Base-by-base conservation (phyloP, 805 yeast species). In the Wickerhamiella sergipiensis region DNA sequence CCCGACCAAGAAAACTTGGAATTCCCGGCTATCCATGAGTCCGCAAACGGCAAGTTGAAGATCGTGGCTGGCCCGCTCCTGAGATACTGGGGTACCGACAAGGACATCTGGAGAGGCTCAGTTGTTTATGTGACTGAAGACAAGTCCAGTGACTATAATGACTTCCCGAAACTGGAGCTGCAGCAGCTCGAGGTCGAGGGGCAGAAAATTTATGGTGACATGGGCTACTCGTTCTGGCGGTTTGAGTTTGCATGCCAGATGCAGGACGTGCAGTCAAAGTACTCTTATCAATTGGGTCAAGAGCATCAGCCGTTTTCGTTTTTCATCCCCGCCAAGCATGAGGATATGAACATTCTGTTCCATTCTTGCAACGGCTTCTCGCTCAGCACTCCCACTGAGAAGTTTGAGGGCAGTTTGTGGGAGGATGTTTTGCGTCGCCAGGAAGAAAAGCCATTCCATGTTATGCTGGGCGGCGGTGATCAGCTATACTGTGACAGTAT, bases 381-480 rank as follows among this genome's bases (percentile, higher is more conserved):
- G 1, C 63, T 85, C 47, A 75, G 75, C 3, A 82, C 85, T 0
- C 83, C 81, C 50, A 80, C 95, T 1, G 60, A 69, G 0, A 65
- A 65, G 5, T 92, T 80, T 67, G 78, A 80, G 53, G 85, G 89
- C 8, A 81, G 85, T 1, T 66, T 92, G 55, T 90, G 97, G 97
- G 73, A 70, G 40, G 97, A 92, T 62, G 94, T 90, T 2, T 59
- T 89, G 58, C 70, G 74, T 24, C 77, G 78, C 53, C 96, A 90
- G 61, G 58, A 65, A 6, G 70, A 73, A 40, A 77, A 76, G 40
- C 77, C 73, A 43, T 86, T 86, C 67, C 96, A 90, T 64, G 97
- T 87, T 4, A 89, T 90, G 95, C 71, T 92, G 26, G 97, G 97
- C 26, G 97, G 97, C 49, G 98, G 98, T 31, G 98, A 90, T 67